phyloP scores from a whole-genome alignment of 805 yeast genomes.

The Candida ipomoeae region DNA sequence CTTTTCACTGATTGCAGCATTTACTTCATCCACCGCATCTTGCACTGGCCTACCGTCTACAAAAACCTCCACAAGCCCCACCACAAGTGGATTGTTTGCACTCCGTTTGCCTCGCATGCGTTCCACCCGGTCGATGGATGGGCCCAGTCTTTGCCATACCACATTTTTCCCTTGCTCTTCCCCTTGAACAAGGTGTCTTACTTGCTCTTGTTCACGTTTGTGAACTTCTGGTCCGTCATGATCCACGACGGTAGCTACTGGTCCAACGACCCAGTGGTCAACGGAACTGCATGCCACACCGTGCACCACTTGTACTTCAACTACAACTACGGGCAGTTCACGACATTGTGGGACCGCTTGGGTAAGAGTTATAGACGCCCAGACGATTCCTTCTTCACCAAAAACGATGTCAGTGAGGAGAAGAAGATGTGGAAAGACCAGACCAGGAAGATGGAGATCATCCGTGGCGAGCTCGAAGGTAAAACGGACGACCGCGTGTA shows the following conservation, averaged over 20 bases:
- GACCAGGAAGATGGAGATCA: conserved; percentile 67
- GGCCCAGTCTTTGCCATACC: conserved; percentile 90
- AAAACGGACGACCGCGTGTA: conserved; percentile 71
- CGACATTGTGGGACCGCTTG: conserved; percentile 96
- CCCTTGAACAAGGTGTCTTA: conserved; percentile 88
- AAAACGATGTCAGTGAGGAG: conserved; percentile 54
- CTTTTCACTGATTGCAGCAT: conserved; percentile 93
- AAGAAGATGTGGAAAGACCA: conserved; percentile 67
- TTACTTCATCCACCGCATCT: conserved; percentile 84
- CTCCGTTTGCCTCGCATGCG: conserved; percentile 97
- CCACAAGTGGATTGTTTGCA: conserved; percentile 98
- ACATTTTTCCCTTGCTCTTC: conserved; percentile 83
- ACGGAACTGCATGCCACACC: conserved; percentile 98
- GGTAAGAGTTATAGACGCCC: conserved; percentile 94
- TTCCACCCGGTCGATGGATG: conserved; percentile 98
- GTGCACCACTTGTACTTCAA: conserved; percentile 95
- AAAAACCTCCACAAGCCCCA: conserved; percentile 91
- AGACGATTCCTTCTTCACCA: conserved; percentile 69
- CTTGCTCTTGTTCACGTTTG: conserved; percentile 78
- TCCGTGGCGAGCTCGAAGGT: conserved; percentile 79
- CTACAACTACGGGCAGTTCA: conserved; percentile 97
- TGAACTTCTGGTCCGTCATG: conserved; percentile 97
- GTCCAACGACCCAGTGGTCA: conserved; percentile 88
- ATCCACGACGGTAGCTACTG: conserved; percentile 97
- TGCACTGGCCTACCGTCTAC: conserved; percentile 91